phyloP scores from a whole-genome alignment of 2,329 filamentous ascomycete genomes.

The Neophaeococcomyces aloes region DNA sequence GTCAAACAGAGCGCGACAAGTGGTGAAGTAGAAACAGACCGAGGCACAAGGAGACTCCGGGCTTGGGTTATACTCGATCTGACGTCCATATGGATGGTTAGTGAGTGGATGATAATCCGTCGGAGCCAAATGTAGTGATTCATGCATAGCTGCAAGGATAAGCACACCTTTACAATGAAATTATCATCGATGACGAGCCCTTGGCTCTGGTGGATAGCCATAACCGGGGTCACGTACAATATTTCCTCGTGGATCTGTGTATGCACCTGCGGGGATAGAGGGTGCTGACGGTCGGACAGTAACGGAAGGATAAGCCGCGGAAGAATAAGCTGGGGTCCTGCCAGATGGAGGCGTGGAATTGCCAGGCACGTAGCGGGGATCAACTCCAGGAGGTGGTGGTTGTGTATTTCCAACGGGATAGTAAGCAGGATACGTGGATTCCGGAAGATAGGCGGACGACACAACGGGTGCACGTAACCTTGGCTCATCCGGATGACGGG shows the following conservation, averaged over 20 bases:
- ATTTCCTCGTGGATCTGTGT: constrained; percentile 3
- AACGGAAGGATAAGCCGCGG: constrained; percentile 10
- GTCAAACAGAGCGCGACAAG: too few species aligned
- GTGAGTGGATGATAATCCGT: too few species aligned
- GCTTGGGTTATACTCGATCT: too few species aligned
- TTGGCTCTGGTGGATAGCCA: constrained; percentile 5
- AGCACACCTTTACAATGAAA: too few species aligned
- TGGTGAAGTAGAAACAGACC: too few species aligned
- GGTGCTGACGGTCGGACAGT: constrained; percentile 14
- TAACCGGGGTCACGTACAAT: constrained; percentile 6
- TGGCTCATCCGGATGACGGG: constrained; percentile 3
- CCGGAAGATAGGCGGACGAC: constrained; percentile 13
- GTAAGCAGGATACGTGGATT: constrained; percentile 15
- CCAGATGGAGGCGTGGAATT: constrained; percentile 17
- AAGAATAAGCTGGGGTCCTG: constrained; percentile 12
- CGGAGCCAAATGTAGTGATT: too few species aligned
- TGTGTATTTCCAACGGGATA: constrained; percentile 16
- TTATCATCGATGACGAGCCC: constrained; percentile 2
- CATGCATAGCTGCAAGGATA: too few species aligned
- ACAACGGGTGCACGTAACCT: constrained; percentile 6
- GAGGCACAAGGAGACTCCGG: too few species aligned
- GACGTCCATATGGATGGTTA: too few species aligned
- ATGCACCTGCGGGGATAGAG: constrained; percentile 2
- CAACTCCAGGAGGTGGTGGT: constrained; percentile 15
- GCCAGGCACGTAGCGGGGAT: constrained; percentile 15